Evolutionary conservation across 2,329 filamentous ascomycete genomes (phyloP), one percentile per base, ranked within the genome.

Genomic region (Fusarium sp.): DNA sequence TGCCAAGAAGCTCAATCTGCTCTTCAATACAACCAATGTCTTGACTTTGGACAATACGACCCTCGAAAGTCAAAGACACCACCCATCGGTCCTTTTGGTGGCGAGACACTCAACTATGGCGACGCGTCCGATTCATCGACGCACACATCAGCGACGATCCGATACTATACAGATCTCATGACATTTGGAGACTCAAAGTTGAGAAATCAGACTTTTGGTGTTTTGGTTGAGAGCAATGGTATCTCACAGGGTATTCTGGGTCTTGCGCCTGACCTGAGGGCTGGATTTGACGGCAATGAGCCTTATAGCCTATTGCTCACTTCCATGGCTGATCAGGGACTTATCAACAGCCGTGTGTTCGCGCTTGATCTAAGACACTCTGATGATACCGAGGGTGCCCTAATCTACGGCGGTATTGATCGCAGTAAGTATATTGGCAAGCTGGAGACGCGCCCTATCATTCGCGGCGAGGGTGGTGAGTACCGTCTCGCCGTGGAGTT

Each of bases 261-360:
- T 13, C 82, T 89, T 6, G 86, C 83, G 0, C 86, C 85, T 2
- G 81, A 85, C 58, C 75, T 82, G 43, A 65, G 78, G 9, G 72
- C 82, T 75, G 80, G 89, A 54, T 79, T 85, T 79, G 77, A 75
- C 18, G 69, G 75, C 46, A 38, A 76, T 6, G 60, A 77, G 46
- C 82, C 82, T 5, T 92, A 92, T 64, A 86, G 86, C 4, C 84
- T 89, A 30, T 83, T 92, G 25, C 80, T 89, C 50, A 87, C 86
- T 72, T 86, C 81, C 28, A 82, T 89, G 77, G 82, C 82, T 3
- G 75, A 80, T 1, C 84, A 88, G 71, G 84, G 84, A 21, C 74
- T 86, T 38, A 88, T 88, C 63, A 80, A 83, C 49, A 86, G 84
- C 63, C 85, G 85, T n/a, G 80, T 86, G 40, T 89, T 88, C 74